Percentiles rank a stretch among this genome's conserved stretches.
These are phyloP conservation scores for Sphagnum contortum DNA, from an alignment of 225 moss, liverwort and hornwort genomes.

Conservation along the genomic window DNA sequence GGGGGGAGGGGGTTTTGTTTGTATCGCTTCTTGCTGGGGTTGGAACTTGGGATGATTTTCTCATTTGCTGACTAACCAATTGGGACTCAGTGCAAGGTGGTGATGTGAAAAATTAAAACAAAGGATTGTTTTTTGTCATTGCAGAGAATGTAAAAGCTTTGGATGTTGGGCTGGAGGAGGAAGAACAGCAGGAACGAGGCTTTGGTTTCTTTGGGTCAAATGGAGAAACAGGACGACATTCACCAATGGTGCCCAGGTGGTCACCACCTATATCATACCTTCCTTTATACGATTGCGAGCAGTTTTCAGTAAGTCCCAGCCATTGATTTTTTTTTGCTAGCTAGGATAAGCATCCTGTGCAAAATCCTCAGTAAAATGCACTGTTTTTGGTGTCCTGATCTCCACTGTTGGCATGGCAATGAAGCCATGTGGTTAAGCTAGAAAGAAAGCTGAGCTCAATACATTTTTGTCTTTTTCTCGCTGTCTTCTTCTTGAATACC, in stretches of 20 bases:
- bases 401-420: background rate
- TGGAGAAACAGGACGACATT: slow-evolving; percentile 58
- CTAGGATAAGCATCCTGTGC: background rate
- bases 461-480: too few relatives aligned
- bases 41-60: too few relatives aligned
- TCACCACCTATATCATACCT: slow-evolving; percentile 88
- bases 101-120: background rate
- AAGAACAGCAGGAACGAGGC: slow-evolving; percentile 55
- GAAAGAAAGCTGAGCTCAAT: background rate
- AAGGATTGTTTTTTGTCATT: slow-evolving; percentile 4
- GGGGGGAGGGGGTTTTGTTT: too few relatives aligned
- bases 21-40: too few relatives aligned
- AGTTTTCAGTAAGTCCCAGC: slow-evolving; percentile 55
- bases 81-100: too few relatives aligned
- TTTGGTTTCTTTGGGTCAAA: slow-evolving; percentile 53
- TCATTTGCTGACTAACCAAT: too few relatives aligned
- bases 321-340: background rate
- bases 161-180: slow-evolving; percentile 67
- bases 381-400: background rate
- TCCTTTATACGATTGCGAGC: slow-evolving; percentile 83
- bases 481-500: background rate
- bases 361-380: background rate
- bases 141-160: slow-evolving; percentile 58
- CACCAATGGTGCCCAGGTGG: slow-evolving; percentile 44
- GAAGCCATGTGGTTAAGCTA: background rate